Base-by-base conservation (phyloP, 352 stramenopile species). In the Plasmopara muralis region DNA sequence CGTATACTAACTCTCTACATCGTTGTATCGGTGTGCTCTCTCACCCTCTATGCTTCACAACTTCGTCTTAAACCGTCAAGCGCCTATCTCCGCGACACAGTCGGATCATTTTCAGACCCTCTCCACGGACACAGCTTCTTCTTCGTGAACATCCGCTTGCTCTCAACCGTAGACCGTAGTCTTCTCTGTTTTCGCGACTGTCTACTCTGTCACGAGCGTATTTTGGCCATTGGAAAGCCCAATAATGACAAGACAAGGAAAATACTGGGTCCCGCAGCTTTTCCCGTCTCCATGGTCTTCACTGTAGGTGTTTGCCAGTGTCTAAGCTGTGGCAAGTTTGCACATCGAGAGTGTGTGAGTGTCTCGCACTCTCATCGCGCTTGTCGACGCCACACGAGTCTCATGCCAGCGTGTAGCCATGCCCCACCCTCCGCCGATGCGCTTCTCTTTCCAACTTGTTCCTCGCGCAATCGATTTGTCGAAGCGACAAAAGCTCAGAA, bases 131-230 rank as follows among this genome's bases (percentile, higher is more conserved):
- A 87, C 63, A 84, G 76, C 61, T 87, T 87, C 57, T 53, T 60
- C 35, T 48, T 57, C 16, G 37, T 79, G 37, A 43, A 51, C 35
- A 54, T 72, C 2, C 46, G 45, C 18, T 40, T 62, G 12, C 56
- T 87, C 14, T 61, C 66, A 0, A 64, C 68, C 6, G 66, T 84
- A 4, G 72, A 84, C 56, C 76, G 69, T 52, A 82, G 72, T 46
- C 52, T 76, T 18, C 64, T 87, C 42, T 82, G 83, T 47, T 84
- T 84, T 56, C 73, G 71, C 34, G 72, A 84, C 44, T 87, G 76
- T 55, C 53, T 69, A 39, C 57, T 77, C 25, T 87, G 76, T 44
- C 53, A 64, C 5, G 63, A 84, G 54, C 76, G 73, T 25, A 53
- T 80, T 25, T 57, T 84, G 30, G 55, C 60, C 13, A 54, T 84